These are phyloP conservation scores for Eragrostis tef DNA, from an alignment of 202 grass and related monocot genomes.

Conservation along the genomic window DNA sequence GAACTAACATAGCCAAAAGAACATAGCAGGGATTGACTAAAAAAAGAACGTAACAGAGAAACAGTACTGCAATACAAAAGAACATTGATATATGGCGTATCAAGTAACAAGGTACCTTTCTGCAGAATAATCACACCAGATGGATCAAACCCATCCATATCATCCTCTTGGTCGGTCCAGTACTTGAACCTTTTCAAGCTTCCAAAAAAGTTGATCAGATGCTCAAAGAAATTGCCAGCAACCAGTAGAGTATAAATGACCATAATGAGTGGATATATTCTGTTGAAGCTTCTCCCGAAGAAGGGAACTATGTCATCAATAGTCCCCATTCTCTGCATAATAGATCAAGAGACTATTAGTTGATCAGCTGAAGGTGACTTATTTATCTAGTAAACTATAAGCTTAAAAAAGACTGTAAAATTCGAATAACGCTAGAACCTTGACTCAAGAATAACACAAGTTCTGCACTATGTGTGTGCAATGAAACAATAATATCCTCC, in stretches of 20 bases:
- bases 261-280: slow-evolving; percentile 97
- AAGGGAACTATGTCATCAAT: slow-evolving; percentile 89
- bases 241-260: slow-evolving; percentile 84
- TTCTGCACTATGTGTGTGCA: not conserved
- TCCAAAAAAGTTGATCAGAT: slow-evolving; percentile 73
- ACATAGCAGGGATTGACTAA: too few relatives aligned
- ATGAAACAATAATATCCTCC: not conserved
- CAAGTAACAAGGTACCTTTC: slow-evolving; percentile 62
- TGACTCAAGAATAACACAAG: not conserved
- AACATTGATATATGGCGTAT: not conserved
- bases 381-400: slow-evolving; percentile 25
- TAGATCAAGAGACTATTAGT: slow-evolving; percentile 33
- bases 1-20: too few relatives aligned
- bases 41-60: too few relatives aligned
- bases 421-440: not conserved
- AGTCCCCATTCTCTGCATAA: slow-evolving; percentile 78
- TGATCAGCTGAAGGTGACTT: slow-evolving; percentile 23
- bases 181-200: slow-evolving; percentile 86
- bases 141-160: slow-evolving; percentile 79
- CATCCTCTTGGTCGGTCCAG: slow-evolving; percentile 70
- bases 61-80: not conserved
- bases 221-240: slow-evolving; percentile 75
- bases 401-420: not conserved
- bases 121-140: slow-evolving; percentile 85
- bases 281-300: slow-evolving; percentile 92